Evolutionary conservation across 139 green algal genomes (phyloP), one percentile per base, ranked within the genome.

Genomic region (Micractinium conductrix): DNA sequence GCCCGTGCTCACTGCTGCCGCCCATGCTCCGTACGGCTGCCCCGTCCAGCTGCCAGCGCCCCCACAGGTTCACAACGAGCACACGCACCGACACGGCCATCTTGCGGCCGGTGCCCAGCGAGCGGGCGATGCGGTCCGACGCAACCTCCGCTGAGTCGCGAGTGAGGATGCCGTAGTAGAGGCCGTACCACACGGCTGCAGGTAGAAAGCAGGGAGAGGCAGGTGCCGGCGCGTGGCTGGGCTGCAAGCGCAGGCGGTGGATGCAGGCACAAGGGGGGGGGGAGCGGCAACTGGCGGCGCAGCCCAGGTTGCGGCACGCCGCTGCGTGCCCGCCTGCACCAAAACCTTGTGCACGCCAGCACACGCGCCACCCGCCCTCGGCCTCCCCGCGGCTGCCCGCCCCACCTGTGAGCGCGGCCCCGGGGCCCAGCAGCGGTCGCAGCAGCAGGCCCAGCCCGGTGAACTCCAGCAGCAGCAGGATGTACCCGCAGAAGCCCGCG

Each of bases 151-250:
- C 95, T 24, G 88, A 94, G 84, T 98, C 95, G 0, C 95, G 87
- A 0, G 92, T 93, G 45, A 98, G 86, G 33, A 98, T 92, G 50
- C 95, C 95, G 88, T 96, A 98, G 86, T 98, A 98, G 8, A 98
- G 74, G 1, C 95, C 94, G 85, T 98, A 98, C 93, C 62, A 94
- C 30, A 69, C 87, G 85, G 71, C 48, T 53, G 44, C 50, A 78
- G 10, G 70, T 58, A 37, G 9, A n/a, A 24, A 21, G 38, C 37
- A 70, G n/a, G 7, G 30, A 40, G 1, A 42, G 43, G 30, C 53
- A 16, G 53, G 8, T 22, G 53, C 19, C 2, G 8, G 8, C 2
- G 53, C 53, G 53, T n/a, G n/a, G n/a, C n/a, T n/a, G n/a, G n/a
- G n/a, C n/a, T n/a, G n/a, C n/a, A n/a, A 22, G 48, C 48, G 14